Percentiles rank a stretch among this genome's conserved stretches.
These are phyloP conservation scores for Acanthamoeba healyi DNA, from an alignment of 208 protist species.

Conservation along the genomic window DNA sequence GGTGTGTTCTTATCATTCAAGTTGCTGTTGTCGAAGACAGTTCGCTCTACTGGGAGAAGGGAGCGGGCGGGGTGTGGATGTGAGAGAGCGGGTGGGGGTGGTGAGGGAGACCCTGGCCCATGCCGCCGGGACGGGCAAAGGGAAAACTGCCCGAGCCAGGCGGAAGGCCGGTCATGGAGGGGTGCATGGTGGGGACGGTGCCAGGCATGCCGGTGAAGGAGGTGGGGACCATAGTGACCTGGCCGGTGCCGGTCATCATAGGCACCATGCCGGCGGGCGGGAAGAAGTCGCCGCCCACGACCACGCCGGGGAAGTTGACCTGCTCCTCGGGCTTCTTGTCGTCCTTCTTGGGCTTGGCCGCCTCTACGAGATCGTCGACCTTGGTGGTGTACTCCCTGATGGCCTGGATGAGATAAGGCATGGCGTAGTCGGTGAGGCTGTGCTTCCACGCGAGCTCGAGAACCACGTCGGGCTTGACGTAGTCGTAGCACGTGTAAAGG, in stretches of 20 bases:
- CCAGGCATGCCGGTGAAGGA: constrained; percentile 51
- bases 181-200: not conserved
- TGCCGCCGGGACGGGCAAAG: constrained; percentile 3
- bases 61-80: not conserved
- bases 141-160: constrained; percentile 49
- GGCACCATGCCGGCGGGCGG: constrained; percentile 17
- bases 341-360: constrained; percentile 67
- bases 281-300: not conserved
- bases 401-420: constrained; percentile 99
- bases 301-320: constrained; percentile 18
- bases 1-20: not conserved
- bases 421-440: constrained; percentile 97
- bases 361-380: constrained; percentile 67
- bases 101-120: too few relatives aligned
- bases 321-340: constrained; percentile 56
- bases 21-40: too few relatives aligned
- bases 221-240: not conserved
- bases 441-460: constrained; percentile 99
- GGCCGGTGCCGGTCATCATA: constrained; percentile 27
- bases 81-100: not conserved
- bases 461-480: constrained; percentile 95
- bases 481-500: constrained; percentile 99
- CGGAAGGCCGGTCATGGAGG: not conserved
- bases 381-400: constrained; percentile 94
- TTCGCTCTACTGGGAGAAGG: constrained; percentile 54